phyloP scores from a whole-genome alignment of 106 monocot genomes.

The Dendrobium catenatum region DNA sequence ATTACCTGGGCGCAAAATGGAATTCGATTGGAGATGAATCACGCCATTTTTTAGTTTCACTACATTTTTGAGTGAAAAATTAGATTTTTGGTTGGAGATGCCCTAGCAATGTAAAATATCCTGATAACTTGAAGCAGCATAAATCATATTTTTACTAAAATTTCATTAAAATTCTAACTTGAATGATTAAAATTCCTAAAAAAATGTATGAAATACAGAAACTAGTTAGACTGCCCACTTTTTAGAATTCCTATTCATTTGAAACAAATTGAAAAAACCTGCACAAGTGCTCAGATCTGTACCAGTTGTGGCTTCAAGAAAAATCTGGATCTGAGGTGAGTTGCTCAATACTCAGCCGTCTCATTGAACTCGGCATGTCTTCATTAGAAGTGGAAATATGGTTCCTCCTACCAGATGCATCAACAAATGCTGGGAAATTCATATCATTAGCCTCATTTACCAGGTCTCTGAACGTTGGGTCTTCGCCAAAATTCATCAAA shows the following conservation, averaged over 20 bases:
- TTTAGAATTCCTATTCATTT: not conserved
- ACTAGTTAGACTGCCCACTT: not conserved
- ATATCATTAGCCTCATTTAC: slow-evolving; percentile 20
- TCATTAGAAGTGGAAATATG: slow-evolving; percentile 17
- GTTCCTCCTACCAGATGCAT: slow-evolving; percentile 21
- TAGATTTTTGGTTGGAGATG: too few species aligned
- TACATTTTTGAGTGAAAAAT: too few species aligned
- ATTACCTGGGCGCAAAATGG: too few species aligned
- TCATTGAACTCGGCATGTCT: slow-evolving; percentile 22
- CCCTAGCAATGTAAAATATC: too few species aligned
- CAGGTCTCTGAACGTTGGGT: slow-evolving; percentile 21
- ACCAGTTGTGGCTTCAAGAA: slow-evolving; percentile 1
- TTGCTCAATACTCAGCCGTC: slow-evolving; percentile 15
- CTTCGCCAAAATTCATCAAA: slow-evolving; percentile 36
- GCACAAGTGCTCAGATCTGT: not conserved
- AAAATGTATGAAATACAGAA: not conserved
- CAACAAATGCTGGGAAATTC: slow-evolving; percentile 17
- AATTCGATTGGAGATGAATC: too few species aligned
- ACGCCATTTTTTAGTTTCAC: too few species aligned
- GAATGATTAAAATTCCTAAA: not conserved
- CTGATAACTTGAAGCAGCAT: not conserved
- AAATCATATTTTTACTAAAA: not conserved
- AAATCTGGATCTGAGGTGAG: slow-evolving; percentile 16
- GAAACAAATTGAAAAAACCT: not conserved
- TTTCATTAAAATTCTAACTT: not conserved